Percentiles rank a stretch among this genome's conserved stretches.
Conservation (phyloP, 176 grass and related monocot genomes). For the Tuctoria greenei region DNA sequence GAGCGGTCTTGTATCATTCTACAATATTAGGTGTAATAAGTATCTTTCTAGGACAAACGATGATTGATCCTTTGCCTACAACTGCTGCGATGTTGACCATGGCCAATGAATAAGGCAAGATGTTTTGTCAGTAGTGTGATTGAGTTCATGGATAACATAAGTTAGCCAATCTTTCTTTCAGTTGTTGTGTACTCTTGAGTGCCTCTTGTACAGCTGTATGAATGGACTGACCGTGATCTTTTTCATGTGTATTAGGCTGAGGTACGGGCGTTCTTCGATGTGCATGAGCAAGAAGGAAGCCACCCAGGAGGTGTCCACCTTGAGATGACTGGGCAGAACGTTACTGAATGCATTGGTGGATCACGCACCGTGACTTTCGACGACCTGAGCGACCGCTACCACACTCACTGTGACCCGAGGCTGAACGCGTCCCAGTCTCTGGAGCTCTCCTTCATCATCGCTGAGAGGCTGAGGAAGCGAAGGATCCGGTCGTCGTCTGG, state of each 20-base stretch:
- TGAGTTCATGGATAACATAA: background rate
- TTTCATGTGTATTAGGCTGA: slow-evolving; percentile 51
- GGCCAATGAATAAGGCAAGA: background rate
- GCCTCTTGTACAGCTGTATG: background rate
- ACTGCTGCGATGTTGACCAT: background rate
- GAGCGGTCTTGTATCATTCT: background rate
- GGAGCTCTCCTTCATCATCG: slow-evolving; percentile 83
- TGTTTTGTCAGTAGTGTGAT: slow-evolving; percentile 1
- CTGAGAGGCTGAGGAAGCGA: slow-evolving; percentile 76
- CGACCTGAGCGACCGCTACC: slow-evolving; percentile 76
- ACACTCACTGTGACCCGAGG: slow-evolving; percentile 90
- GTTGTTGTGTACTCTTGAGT: too few relatives aligned
- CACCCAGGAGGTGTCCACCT: slow-evolving; percentile 80
- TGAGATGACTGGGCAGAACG: slow-evolving; percentile 96
- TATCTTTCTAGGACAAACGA: slow-evolving; percentile 17
- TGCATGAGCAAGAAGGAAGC: slow-evolving; percentile 91
- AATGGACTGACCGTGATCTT: background rate
- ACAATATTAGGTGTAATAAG: background rate
- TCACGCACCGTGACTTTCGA: slow-evolving; percentile 84
- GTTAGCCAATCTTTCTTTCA: too few relatives aligned
- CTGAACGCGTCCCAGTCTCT: slow-evolving; percentile 79
- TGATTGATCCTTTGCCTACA: slow-evolving; percentile 14
- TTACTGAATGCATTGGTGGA: slow-evolving; percentile 87
- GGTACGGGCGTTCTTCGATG: slow-evolving; percentile 86
- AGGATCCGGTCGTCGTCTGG: slow-evolving; percentile 57